phyloP scores from a whole-genome alignment of 2,329 filamentous ascomycete species.

The Monosporascus sp. region DNA sequence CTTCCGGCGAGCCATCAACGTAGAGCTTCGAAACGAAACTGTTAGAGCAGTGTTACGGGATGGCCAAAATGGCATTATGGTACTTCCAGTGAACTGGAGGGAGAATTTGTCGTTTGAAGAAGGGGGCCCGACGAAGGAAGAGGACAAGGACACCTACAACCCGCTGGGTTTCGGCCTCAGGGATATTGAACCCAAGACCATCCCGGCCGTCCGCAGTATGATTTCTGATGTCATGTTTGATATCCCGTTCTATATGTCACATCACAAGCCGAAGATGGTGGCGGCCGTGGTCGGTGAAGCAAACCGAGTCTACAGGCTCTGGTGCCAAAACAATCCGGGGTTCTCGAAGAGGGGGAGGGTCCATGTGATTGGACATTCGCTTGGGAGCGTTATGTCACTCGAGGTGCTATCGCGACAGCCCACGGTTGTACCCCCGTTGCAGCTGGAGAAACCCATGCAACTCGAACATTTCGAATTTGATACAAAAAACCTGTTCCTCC shows the following conservation, averaged over 20 bases:
- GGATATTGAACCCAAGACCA: slow-evolving; percentile 86
- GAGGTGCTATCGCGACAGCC: slow-evolving; percentile 90
- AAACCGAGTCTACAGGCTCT: slow-evolving; percentile 90
- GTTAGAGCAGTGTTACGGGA: slow-evolving; percentile 72
- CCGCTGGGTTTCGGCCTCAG: slow-evolving; percentile 62
- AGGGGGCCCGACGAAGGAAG: slow-evolving; percentile 55
- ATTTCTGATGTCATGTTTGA: slow-evolving; percentile 98
- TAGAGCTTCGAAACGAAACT: slow-evolving; percentile 69
- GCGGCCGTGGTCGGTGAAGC: slow-evolving; percentile 82
- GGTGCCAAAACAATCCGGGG: slow-evolving; percentile 88
- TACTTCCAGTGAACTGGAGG: slow-evolving; percentile 91
- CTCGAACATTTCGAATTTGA: slow-evolving; percentile 80
- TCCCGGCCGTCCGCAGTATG: slow-evolving; percentile 87
- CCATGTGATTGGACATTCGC: slow-evolving; percentile 86
- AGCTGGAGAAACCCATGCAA: slow-evolving; percentile 36
- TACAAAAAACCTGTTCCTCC: slow-evolving; percentile 82
- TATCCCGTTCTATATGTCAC: slow-evolving; percentile 95
- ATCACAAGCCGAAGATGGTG: slow-evolving; percentile 94
- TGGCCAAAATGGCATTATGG: slow-evolving; percentile 86
- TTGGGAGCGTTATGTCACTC: slow-evolving; percentile 90
- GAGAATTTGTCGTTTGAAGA: slow-evolving; percentile 85
- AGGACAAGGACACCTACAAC: slow-evolving; percentile 47
- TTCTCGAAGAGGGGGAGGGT: slow-evolving; percentile 79
- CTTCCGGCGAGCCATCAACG: slow-evolving; percentile 79
- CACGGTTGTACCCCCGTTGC: slow-evolving; percentile 55